phyloP scores from a whole-genome alignment of 2,329 filamentous ascomycete species.

The Aspergillus sp. region DNA sequence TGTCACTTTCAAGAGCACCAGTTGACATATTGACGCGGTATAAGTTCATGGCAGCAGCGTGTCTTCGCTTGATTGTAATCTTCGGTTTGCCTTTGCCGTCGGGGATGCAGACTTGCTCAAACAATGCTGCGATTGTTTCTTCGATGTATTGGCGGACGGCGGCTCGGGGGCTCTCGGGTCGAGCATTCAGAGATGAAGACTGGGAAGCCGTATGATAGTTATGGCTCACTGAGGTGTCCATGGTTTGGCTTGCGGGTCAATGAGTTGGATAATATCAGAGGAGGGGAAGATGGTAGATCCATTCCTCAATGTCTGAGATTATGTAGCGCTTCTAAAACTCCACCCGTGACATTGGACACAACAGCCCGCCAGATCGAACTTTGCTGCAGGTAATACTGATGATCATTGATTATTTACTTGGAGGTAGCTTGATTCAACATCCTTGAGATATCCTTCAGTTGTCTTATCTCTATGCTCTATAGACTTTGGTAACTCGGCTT shows the following conservation, averaged over 20 bases:
- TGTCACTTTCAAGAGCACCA: slow-evolving; percentile 32
- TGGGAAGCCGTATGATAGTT: background rate
- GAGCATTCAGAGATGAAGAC: no score
- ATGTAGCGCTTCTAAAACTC: background rate
- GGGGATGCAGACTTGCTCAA: slow-evolving; percentile 32
- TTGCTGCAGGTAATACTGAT: no score
- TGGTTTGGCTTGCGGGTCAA: background rate
- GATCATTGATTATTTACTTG: no score
- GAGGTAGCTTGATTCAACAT: no score
- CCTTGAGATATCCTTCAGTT: no score
- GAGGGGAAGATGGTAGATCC: background rate
- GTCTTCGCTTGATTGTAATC: slow-evolving; percentile 36
- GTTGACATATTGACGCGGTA: slow-evolving; percentile 33
- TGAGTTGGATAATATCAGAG: background rate
- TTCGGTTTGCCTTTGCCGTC: slow-evolving; percentile 36
- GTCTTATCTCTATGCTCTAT: no score
- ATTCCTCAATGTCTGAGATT: background rate
- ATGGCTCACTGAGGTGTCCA: background rate
- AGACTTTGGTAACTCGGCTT: no score
- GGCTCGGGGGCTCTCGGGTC: slow-evolving; percentile 6
- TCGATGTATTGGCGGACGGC: slow-evolving; percentile 38
- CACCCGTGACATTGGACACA: no score
- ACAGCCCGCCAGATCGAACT: no score
- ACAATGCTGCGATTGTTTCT: slow-evolving; percentile 27
- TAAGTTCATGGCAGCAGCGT: slow-evolving; percentile 27